phyloP scores from a whole-genome alignment of 768 basidiomycete genomes.

The Lyophyllum atratum region DNA sequence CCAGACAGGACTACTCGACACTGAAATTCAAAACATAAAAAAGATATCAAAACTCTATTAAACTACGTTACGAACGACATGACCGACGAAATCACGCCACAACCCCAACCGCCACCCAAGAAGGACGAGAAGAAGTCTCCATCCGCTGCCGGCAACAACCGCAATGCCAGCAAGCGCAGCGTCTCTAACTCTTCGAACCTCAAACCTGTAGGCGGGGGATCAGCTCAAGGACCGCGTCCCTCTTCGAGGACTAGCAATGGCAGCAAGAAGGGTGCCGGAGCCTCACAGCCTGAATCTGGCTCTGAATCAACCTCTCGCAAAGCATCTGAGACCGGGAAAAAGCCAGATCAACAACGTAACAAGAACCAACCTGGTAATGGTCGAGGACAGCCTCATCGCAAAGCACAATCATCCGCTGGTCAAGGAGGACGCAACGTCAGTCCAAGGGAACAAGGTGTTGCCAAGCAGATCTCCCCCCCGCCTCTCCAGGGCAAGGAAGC shows the following conservation, averaged over 20 bases:
- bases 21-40: conserved; percentile 39
- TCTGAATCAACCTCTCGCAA: conserved; percentile 71
- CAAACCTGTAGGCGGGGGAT: conserved; percentile 42
- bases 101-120: conserved; percentile 55
- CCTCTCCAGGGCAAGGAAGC: conserved; percentile 59
- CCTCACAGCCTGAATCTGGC: conserved; percentile 60
- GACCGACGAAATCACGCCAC: conserved; percentile 77
- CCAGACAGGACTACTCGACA: conserved; percentile 29
- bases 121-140: conserved; percentile 76
- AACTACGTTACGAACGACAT: conserved; percentile 78
- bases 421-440: conserved; percentile 52
- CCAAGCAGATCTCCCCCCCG: conserved; percentile 47
- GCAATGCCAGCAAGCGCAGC: conserved; percentile 57
- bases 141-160: conserved; percentile 46
- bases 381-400: conserved; percentile 53
- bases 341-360: conserved; percentile 53
- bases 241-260: conserved; percentile 63
- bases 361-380: conserved; percentile 51
- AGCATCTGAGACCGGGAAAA: conserved; percentile 55
- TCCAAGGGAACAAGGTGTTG: conserved; percentile 40
- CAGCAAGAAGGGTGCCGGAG: conserved; percentile 52
- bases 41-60: conserved; percentile 50
- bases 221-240: conserved; percentile 52
- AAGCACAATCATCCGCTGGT: conserved; percentile 58
- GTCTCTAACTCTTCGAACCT: conserved; percentile 50